Base-by-base conservation (phyloP, 1,284 basidiomycete genomes). In the Heterobasidion parviporum region DNA sequence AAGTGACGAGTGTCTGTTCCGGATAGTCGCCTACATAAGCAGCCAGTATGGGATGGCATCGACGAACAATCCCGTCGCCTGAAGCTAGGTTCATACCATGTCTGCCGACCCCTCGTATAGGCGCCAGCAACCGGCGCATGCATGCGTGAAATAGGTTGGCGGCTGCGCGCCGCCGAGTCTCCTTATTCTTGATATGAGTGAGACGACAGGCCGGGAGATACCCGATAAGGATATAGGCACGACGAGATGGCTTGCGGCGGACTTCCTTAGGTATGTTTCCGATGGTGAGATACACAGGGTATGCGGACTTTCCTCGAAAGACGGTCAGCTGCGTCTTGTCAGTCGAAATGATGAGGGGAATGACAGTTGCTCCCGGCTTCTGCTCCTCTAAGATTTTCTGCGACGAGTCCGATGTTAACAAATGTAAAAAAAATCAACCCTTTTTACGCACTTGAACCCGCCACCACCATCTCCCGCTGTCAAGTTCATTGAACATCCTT, bases 21-120 rank as follows among this genome's bases (percentile, higher is more conserved):
- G 74, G 75, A 55, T 74, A 72, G 58, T 79, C 74, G 6, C 71
- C 70, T 15, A 76, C 61, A 56, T 75, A 75, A 0, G 71, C 71
- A 0, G 71, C 71, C 5, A 77, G 60, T 33, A 76, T 66, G 0
- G 72, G 72, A 53, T 60, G 68, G 6, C 71, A 62, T 0, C 36
- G 57, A 0, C 71, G 66, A 7, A 68, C 50, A 0, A 52, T 52
- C 0, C 71, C 70, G 62, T 79, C 68, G 3, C 12, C 46, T 14
- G 12, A 15, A 16, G 46, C 20, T 10, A 47, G 10, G 3, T 15
- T 16, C 10, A 15, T 26, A 6, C 46, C 46, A 47, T 47, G 41
- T 43, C 12, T 43, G 6, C 49, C 50, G 38, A n/a, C 34, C 7
- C 34, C 26, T n/a, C 14, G 14, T n/a, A 14, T n/a, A 15, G 33